phyloP scores from a whole-genome alignment of 2,329 filamentous ascomycete species.

The Biscogniauxia sp. region DNA sequence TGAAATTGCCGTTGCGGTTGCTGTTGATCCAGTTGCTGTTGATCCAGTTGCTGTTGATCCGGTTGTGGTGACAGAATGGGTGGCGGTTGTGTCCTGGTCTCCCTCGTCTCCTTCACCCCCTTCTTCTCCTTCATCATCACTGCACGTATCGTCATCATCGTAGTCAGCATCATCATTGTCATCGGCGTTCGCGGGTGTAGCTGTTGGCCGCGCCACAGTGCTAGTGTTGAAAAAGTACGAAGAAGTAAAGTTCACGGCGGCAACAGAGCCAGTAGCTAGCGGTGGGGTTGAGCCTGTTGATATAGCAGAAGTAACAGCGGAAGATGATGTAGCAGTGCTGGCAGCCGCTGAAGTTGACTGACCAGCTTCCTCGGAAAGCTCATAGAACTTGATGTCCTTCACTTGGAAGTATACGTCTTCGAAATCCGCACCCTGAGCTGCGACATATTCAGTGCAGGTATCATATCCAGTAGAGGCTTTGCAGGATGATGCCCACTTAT shows the following conservation, averaged over 20 bases:
- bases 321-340: not conserved
- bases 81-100: not conserved
- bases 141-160: conserved; percentile 6
- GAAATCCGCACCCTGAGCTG: conserved; percentile 16
- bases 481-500: conserved; percentile 22
- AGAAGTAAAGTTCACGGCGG: conserved; percentile 1
- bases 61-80: not conserved
- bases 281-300: too few species aligned
- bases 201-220: too few species aligned
- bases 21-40: not conserved
- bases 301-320: conserved; percentile 4
- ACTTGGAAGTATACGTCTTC: conserved; percentile 21
- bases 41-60: too few species aligned
- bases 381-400: conserved; percentile 18
- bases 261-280: conserved; percentile 5
- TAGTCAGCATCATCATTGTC: conserved; percentile 12
- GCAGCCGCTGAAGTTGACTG: not conserved
- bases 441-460: conserved; percentile 21
- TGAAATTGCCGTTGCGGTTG: conserved; percentile 2
- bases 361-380: conserved; percentile 4
- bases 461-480: conserved; percentile 18
- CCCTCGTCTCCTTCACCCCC: too few species aligned
- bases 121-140: conserved; percentile 1
- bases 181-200: conserved; percentile 5
- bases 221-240: too few species aligned